phyloP scores from a whole-genome alignment of 768 basidiomycete genomes.

The Psilocybe cyanescens region DNA sequence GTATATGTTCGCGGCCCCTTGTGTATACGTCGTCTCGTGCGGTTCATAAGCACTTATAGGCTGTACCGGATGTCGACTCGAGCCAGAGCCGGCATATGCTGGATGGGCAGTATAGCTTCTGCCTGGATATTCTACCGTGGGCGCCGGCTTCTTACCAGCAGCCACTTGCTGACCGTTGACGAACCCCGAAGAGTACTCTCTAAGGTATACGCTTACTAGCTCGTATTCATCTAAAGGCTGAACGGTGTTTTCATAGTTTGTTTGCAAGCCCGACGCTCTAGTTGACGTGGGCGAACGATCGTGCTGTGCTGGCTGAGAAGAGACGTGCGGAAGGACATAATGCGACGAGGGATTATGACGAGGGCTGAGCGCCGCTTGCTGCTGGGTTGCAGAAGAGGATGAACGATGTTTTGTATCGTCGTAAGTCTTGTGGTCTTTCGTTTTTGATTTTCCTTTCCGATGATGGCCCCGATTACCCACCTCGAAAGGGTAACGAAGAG shows the following conservation, averaged over 20 bases:
- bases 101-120: neutral
- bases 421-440: neutral
- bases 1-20: neutral
- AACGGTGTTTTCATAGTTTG: conserved; percentile 13
- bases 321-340: conserved; percentile 16
- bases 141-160: conserved; percentile 4
- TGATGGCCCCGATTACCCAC: conserved; percentile 12
- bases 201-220: conserved; percentile 17
- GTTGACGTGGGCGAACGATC: conserved; percentile 5
- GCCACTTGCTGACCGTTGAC: conserved; percentile 25
- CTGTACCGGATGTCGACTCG: conserved; percentile 10
- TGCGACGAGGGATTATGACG: conserved; percentile 8
- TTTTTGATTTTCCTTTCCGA: conserved; percentile 8
- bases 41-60: conserved; percentile 8
- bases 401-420: neutral
- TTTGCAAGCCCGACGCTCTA: conserved; percentile 11
- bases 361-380: neutral
- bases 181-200: conserved; percentile 23
- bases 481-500: conserved; percentile 12
- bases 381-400: neutral
- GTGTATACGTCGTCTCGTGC: neutral
- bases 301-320: conserved; percentile 1
- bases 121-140: neutral
- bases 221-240: conserved; percentile 20
- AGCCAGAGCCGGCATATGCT: neutral